Evolutionary conservation across 164 flowering plant genomes (phyloP).

Genomic region (Litsea cubeba): DNA sequence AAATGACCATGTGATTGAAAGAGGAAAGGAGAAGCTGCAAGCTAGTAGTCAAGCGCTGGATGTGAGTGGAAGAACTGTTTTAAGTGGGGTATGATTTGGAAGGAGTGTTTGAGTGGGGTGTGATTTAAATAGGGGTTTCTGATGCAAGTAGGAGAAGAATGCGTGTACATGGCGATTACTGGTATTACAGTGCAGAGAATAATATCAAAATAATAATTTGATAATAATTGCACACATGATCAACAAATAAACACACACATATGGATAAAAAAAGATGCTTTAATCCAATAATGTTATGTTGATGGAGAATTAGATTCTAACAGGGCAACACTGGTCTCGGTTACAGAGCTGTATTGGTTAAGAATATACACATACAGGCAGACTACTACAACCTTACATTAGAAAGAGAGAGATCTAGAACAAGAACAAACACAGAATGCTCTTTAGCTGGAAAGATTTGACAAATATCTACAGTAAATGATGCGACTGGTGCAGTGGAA

Average conservation of each 20-base stretch:
- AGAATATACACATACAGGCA: background rate
- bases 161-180: conserved; percentile 24
- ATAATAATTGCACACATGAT: conserved; percentile 32
- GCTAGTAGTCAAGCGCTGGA: background rate
- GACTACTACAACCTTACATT: background rate
- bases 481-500: background rate
- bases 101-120: background rate
- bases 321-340: background rate
- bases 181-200: conserved; percentile 23
- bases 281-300: conserved; percentile 44
- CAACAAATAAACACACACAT: conserved; percentile 10
- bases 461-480: background rate
- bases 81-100: background rate
- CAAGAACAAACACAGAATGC: background rate
- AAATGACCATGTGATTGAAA: background rate
- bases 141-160: conserved; percentile 38
- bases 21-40: background rate
- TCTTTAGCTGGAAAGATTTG: background rate
- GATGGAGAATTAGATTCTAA: conserved; percentile 54
- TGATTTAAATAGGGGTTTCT: conserved; percentile 26
- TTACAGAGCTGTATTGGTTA: too few species aligned
- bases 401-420: background rate
- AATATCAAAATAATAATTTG: conserved; percentile 10
- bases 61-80: background rate
- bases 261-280: conserved; percentile 44